phyloP scores from a whole-genome alignment of 2,329 filamentous ascomycete species.

The Verticillium isaacii region DNA sequence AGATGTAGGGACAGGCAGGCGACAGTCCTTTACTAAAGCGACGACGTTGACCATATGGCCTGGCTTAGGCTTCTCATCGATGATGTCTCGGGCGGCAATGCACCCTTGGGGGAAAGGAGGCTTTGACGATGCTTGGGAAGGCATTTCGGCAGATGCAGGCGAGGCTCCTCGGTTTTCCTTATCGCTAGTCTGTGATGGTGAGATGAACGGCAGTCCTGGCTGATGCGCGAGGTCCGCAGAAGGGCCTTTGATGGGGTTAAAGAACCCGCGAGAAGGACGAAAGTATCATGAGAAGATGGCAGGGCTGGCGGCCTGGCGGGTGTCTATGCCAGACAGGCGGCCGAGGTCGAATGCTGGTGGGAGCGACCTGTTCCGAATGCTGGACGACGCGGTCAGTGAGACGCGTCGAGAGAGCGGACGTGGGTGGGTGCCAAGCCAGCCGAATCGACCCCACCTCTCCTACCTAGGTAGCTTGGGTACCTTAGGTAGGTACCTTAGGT shows the following conservation, averaged over 20 bases:
- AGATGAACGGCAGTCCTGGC: neutral
- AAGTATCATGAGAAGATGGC: no score
- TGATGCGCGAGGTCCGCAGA: no score
- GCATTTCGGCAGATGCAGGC: neutral
- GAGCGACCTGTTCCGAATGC: no score
- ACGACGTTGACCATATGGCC: conserved; percentile 51
- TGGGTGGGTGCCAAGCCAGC: no score
- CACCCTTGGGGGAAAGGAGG: conserved; percentile 33
- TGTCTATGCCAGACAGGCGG: no score
- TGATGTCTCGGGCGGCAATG: conserved; percentile 32
- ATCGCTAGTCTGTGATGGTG: neutral
- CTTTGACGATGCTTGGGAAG: neutral
- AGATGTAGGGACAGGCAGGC: conserved; percentile 44
- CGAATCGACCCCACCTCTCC: neutral
- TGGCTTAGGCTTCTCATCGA: conserved; percentile 29
- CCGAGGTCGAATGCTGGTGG: no score
- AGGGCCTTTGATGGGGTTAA: no score
- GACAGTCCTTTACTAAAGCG: conserved; percentile 65
- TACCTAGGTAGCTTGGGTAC: neutral
- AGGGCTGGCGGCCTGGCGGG: no score
- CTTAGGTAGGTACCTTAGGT: no score
- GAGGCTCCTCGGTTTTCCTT: neutral
- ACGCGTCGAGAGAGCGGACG: neutral
- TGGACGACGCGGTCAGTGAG: neutral
- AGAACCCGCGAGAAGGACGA: no score